Percentiles rank a stretch among this genome's conserved stretches.
Evolutionary conservation across 306 rosid genomes (phyloP).

Genomic region (Rosa chinensis): DNA sequence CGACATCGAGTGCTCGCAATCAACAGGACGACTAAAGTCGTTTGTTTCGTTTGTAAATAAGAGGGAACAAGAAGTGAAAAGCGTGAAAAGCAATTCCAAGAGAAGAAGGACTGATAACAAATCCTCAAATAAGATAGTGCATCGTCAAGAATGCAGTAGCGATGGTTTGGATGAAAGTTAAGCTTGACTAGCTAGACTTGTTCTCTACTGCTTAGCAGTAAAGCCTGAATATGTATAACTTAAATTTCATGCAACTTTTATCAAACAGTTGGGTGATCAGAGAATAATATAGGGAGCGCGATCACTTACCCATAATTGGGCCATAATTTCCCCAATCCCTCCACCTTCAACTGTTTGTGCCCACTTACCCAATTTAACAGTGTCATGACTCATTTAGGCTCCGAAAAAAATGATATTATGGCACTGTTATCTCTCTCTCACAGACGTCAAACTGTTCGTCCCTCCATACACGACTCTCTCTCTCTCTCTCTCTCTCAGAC

Average conservation of each 20-base stretch:
- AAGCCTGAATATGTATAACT: background rate
- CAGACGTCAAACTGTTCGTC: too few relatives aligned
- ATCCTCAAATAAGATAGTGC: slow-evolving; percentile 9
- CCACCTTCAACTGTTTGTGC: too few relatives aligned
- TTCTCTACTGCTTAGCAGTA: background rate
- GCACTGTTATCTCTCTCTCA: too few relatives aligned
- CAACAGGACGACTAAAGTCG: background rate
- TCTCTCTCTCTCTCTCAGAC: too few relatives aligned
- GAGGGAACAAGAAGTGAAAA: slow-evolving; percentile 6
- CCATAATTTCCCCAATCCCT: too few relatives aligned
- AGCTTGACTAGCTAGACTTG: background rate
- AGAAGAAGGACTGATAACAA: slow-evolving; percentile 18
- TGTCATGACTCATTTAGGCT: too few relatives aligned
- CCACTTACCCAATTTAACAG: too few relatives aligned
- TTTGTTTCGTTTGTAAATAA: slow-evolving; percentile 22
- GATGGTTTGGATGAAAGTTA: background rate
- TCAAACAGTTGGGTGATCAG: background rate
- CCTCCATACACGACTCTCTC: too few relatives aligned
- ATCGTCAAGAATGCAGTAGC: background rate
- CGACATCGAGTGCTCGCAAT: background rate
- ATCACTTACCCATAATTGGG: too few relatives aligned
- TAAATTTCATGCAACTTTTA: background rate
- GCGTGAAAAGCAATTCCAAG: slow-evolving; percentile 3
- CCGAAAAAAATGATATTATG: too few relatives aligned
- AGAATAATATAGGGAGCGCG: background rate